Base-by-base conservation (phyloP, 1,284 basidiomycete genomes). In the Cutaneotrichosporon cutaneum region DNA sequence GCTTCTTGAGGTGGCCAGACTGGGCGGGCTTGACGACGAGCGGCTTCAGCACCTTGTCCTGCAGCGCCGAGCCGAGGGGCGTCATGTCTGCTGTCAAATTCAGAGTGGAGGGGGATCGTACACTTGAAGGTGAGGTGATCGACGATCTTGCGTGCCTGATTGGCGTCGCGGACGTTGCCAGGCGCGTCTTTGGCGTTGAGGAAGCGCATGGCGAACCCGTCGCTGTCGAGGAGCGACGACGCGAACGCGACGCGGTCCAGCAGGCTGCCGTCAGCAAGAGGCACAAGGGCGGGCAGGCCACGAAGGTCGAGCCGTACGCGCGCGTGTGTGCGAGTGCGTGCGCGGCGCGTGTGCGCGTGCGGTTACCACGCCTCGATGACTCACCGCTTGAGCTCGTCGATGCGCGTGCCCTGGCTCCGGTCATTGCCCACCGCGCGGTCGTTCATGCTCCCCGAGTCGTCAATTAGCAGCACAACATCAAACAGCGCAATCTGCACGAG, bases 161-260 rank as follows among this genome's bases (percentile, higher is more conserved):
- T 65, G 58, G 82, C 81, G 16, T 69, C 71, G 32, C 66, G 71
- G 65, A 82, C 73, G 14, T 26, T 26, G 16, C 16, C 16, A 1
- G 48, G 48, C 24, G 48, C 26, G 27, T 50, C 48, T 3, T 16
- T 66, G 45, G 70, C 75, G 74, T 82, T 82, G 72, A 82, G 77
- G 74, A 82, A 81, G 58, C 80, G 68, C 55, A 80, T 72, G 55
- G 75, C 70, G 59, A 82, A 80, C 48, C 82, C 82, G 60, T 82
- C 82, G 14, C 74, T 68, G 68, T 82, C 82, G 66, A 82, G 81
- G 22, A 82, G 67, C 0, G 76, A 74, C 2, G 77, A 74, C 6
- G 77, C 80, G 57, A 69, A 75, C 13, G 81, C 77, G 55, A 82
- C 79, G 16, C 21, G 26, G 36, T 52, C 26, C 21, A 50, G 24